Evolutionary conservation across 371 early-diverging fungal species (phyloP), one percentile per base, ranked within the genome.

Genomic region (Apophysomyces variabilis): DNA sequence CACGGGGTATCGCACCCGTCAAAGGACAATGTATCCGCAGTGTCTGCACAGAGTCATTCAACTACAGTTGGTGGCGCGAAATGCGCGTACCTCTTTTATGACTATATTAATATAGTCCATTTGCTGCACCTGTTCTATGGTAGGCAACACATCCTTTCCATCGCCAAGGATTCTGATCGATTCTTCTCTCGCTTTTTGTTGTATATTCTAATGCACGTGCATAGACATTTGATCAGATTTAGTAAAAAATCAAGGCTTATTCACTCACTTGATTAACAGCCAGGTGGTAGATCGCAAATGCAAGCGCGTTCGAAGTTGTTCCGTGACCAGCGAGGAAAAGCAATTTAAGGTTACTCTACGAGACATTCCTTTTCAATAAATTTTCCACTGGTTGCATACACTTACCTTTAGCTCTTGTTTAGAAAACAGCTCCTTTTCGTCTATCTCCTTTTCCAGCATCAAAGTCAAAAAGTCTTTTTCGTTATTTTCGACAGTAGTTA

Each of bases 151-250:
- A 59, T 82, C 84, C 44, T 72, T 61, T 7, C 47, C 71, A 59
- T 85, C 82, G 13, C 86, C 88, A n/a, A 90, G 60, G 5, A 87
- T 62, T 9, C 57, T 46, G 60, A 86, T 66, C 1, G 84, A 85
- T 58, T 86, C 85, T 44, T 79, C 65, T 37, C 84, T 72, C 9
- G 86, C 81, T 44, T 68, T 71, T 16, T 76, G 68, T 75, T 89
- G 85, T 45, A 83, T 65, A n/a, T 83, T 72, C 80, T 79, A 41
- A 1, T 39, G 35, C 11, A n/a, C 32, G 3, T 3, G 3, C 32
- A 26, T 26, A 26, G 32, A 26, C 32, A 26, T 26, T 26, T 26
- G 43, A 16, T 26, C 7, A 57, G 37, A 11, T 0, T 13, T 18
- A 45, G 7, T 26, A 1, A 4, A 43, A 9, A 38, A 21, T 4